A percentile compares a stretch with the other conserved stretches of the same genome.
phyloP scores from a whole-genome alignment of 768 basidiomycete species.

The Suillus luteus region DNA sequence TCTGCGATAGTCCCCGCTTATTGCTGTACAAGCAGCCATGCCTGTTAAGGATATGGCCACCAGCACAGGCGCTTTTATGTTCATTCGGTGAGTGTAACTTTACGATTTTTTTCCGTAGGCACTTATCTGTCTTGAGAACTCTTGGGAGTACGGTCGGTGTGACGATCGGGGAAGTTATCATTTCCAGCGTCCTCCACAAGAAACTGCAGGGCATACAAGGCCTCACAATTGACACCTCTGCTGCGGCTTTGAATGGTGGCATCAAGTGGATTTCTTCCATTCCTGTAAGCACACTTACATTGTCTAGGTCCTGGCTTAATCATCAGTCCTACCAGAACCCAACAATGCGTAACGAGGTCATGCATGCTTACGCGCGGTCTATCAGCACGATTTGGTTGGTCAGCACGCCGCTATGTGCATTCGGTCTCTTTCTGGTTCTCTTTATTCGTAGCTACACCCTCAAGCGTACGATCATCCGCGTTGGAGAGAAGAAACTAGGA shows the following conservation, averaged over 20 bases:
- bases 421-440: slow-evolving; percentile 35
- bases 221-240: slow-evolving; percentile 40
- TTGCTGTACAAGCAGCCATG: slow-evolving; percentile 47
- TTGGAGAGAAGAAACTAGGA: slow-evolving; percentile 16
- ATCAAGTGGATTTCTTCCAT: slow-evolving; percentile 45
- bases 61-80: slow-evolving; percentile 37
- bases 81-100: slow-evolving; percentile 30
- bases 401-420: slow-evolving; percentile 31
- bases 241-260: slow-evolving; percentile 47
- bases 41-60: slow-evolving; percentile 48
- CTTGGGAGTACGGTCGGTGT: slow-evolving; percentile 78
- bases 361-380: slow-evolving; percentile 39
- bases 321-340: slow-evolving; percentile 26
- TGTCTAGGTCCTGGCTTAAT: not conserved
- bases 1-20: slow-evolving; percentile 29
- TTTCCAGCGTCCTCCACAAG: slow-evolving; percentile 48
- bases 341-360: slow-evolving; percentile 32
- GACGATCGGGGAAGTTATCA: slow-evolving; percentile 71
- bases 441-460: slow-evolving; percentile 40
- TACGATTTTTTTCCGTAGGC: not conserved
- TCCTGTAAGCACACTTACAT: slow-evolving; percentile 18
- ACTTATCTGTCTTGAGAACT: slow-evolving; percentile 41
- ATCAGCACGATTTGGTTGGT: slow-evolving; percentile 44
- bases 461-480: slow-evolving; percentile 28
- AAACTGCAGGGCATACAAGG: slow-evolving; percentile 21